Evolutionary conservation across 129 eudicot genomes (phyloP).

Genomic region (Gnaphalium uliginosum): DNA sequence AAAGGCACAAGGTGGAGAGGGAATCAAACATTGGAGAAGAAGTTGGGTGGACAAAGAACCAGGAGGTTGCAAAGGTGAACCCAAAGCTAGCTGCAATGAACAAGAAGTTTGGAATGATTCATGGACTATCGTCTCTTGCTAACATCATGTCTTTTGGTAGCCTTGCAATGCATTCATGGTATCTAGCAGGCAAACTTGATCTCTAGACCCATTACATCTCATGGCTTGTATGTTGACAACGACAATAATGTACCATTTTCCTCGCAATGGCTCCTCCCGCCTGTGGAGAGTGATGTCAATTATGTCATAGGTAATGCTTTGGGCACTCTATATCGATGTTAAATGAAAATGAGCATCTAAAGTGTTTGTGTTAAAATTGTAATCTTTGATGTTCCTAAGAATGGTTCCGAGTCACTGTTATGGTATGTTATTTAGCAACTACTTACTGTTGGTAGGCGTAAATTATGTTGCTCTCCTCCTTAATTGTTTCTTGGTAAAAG

Average conservation of each 20-base stretch:
- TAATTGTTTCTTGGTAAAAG: too few species aligned
- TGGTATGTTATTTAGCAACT: background rate
- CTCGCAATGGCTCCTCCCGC: constrained; percentile 9
- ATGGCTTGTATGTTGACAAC: constrained; percentile 28
- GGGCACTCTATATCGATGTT: constrained; percentile 9
- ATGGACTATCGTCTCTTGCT: constrained; percentile 92
- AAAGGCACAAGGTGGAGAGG: constrained; percentile 97
- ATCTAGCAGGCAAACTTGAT: constrained; percentile 79
- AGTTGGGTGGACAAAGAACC: constrained; percentile 93
- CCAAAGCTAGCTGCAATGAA: constrained; percentile 93
- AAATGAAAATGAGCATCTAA: background rate
- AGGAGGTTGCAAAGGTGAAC: constrained; percentile 79
- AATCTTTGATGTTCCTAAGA: background rate
- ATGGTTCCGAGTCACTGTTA: background rate
- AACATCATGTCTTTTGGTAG: constrained; percentile 88
- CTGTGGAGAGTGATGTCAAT: constrained; percentile 6
- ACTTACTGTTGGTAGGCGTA: background rate
- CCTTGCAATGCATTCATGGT: constrained; percentile 98
- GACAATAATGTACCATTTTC: constrained; percentile 27
- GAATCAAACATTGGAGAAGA: constrained; percentile 94
- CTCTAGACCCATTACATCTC: constrained; percentile 41
- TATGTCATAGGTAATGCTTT: background rate
- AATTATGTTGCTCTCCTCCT: background rate
- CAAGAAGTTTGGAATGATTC: constrained; percentile 99
- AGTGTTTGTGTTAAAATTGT: constrained; percentile 8